A percentile compares a stretch with the other conserved stretches of the same genome.
These are phyloP conservation scores for Candida maesae DNA, from an alignment of 805 yeast species.

Conservation along the genomic window DNA sequence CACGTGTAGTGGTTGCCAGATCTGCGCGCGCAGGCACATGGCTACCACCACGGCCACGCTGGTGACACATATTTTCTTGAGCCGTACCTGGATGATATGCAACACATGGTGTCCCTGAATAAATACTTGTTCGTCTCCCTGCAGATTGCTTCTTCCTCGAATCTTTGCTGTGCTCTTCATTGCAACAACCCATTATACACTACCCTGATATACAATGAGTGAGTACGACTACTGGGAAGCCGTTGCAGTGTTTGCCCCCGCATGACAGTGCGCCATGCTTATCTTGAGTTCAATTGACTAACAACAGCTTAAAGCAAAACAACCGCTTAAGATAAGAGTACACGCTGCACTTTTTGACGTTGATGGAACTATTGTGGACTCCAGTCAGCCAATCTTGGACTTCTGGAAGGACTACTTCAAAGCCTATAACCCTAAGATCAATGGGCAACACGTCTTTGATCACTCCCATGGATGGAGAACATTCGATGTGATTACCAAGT, in stretches of 20 bases:
- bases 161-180: too few relatives aligned
- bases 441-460: constrained; percentile 68
- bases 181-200: too few relatives aligned
- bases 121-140: too few relatives aligned
- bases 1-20: not conserved
- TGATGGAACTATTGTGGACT: constrained; percentile 81
- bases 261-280: too few relatives aligned
- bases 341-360: constrained; percentile 68
- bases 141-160: too few relatives aligned
- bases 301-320: not conserved
- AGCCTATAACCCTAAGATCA: constrained; percentile 62
- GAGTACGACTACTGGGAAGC: too few relatives aligned
- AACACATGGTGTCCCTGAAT: not conserved
- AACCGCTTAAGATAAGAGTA: constrained; percentile 28
- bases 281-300: too few relatives aligned
- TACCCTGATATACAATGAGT: too few relatives aligned
- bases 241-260: too few relatives aligned
- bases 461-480: constrained; percentile 83
- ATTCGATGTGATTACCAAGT: constrained; percentile 65
- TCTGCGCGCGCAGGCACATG: not conserved
- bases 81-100: not conserved
- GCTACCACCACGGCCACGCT: not conserved
- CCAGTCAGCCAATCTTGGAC: constrained; percentile 74
- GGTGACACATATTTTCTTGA: not conserved
- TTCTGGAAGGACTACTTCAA: constrained; percentile 75